Percentiles rank a stretch among this genome's conserved stretches.
Evolutionary conservation across 768 basidiomycete genomes (phyloP).

Genomic region (Dictyophora rubrovolvata): DNA sequence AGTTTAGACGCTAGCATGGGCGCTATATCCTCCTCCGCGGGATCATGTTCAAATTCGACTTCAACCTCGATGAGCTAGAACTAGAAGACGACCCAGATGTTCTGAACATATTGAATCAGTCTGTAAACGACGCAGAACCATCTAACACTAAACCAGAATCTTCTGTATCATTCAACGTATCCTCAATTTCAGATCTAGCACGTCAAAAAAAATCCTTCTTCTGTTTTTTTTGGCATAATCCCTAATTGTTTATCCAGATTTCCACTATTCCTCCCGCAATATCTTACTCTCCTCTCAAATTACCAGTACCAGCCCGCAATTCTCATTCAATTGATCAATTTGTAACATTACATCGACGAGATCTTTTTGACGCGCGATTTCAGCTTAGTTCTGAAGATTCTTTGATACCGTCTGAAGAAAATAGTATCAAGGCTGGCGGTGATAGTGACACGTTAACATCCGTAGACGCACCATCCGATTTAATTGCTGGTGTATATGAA

Average conservation of each 20-base stretch:
- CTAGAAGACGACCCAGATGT: slow-evolving; percentile 19
- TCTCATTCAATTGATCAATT: slow-evolving; percentile 7
- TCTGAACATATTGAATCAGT: background rate
- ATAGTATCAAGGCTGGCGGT: slow-evolving; percentile 5
- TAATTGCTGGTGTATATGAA: slow-evolving; percentile 88
- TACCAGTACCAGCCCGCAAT: slow-evolving; percentile 30
- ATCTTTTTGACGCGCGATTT: slow-evolving; percentile 94
- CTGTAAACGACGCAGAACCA: background rate
- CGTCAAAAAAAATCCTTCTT: background rate
- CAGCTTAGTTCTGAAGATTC: slow-evolving; percentile 64
- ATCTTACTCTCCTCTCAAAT: slow-evolving; percentile 65
- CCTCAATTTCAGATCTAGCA: slow-evolving; percentile 23
- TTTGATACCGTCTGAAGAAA: slow-evolving; percentile 20
- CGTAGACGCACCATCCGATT: slow-evolving; percentile 77
- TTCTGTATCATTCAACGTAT: slow-evolving; percentile 19
- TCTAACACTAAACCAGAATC: background rate
- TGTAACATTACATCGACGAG: slow-evolving; percentile 54
- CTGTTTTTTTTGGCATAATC: slow-evolving; percentile 22
- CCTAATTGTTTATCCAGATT: slow-evolving; percentile 40
- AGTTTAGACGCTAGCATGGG: too few relatives aligned
- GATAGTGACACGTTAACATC: slow-evolving; percentile 36
- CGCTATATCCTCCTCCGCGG: background rate
- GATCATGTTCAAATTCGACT: slow-evolving; percentile 72
- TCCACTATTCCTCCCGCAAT: slow-evolving; percentile 58
- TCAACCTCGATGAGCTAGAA: too few relatives aligned